Base-by-base conservation (phyloP, 2,329 filamentous ascomycete genomes). In the Cordyceps cateniannulata region DNA sequence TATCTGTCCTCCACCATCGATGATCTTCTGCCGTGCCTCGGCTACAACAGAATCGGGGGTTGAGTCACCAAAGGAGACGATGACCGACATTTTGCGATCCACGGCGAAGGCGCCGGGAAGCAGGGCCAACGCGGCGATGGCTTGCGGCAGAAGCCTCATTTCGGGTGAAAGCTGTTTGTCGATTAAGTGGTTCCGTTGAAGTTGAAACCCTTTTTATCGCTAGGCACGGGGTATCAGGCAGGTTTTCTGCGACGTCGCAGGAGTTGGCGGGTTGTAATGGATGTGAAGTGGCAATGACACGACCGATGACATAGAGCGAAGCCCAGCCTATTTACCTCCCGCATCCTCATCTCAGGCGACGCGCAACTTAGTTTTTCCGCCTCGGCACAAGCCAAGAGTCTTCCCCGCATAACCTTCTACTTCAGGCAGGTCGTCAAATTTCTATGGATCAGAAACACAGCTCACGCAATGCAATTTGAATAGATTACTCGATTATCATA, bases 41-140 rank as follows among this genome's bases (percentile, higher is more conserved):
- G 85, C 77, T 35, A 96, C 73, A 40, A 96, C 77, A 40, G 79
- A 80, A 64, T 88, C 77, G 22, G 91, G 87, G 3, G 76, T 67
- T 52, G 84, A 80, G 56, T 86, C 78, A 25, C 88, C 85, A 70
- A 91, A 96, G 69, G 83, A 90, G 69, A 97, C 81, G 67, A 97
- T 86, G 65, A 96, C 85, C 40, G 85, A 84, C 73, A 91, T 90
- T 70, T 86, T 82, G 64, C 79, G 77, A 61, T 88, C 87, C 67
- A 90, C 81, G 63, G 84, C 85, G 63, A 85, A 72, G 32, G 81
- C 79, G 64, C 85, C 79, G 56, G 88, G 76, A 62, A 85, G 72
- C 63, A 85, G 76, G 59, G 86, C 75, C 47, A 89, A 75, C 55
- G 85, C 73, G 59, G 84, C 75, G 64, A 83, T 70, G 66, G 88